Evolutionary conservation across 1,284 basidiomycete species (phyloP).

Genomic region (Clitocybe nebularis): DNA sequence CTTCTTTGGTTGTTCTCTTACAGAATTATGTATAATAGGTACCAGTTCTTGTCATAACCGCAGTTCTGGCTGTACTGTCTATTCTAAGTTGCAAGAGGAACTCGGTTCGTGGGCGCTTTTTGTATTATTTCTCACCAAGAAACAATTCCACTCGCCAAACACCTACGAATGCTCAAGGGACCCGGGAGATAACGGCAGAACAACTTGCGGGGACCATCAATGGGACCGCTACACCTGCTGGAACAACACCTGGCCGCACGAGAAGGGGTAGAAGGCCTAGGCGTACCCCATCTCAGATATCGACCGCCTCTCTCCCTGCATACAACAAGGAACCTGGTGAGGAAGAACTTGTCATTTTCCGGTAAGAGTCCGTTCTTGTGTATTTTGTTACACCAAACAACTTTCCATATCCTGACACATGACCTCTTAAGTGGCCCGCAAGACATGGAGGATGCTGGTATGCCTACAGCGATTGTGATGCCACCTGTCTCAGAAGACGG

Average conservation of each 20-base stretch:
- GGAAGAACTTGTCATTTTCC: constrained; percentile 68
- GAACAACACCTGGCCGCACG: constrained; percentile 22
- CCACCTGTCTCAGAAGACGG: constrained; percentile 30
- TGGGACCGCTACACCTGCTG: constrained; percentile 16
- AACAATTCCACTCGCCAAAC: constrained; percentile 8
- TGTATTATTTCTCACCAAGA: constrained; percentile 13
- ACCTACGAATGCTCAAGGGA: constrained; percentile 4
- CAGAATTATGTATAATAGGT: constrained; percentile 14
- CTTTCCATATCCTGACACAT: neutral
- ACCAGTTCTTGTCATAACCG: constrained; percentile 20
- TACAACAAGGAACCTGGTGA: constrained; percentile 81
- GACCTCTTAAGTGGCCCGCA: constrained; percentile 30
- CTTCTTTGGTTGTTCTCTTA: neutral
- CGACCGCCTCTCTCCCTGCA: constrained; percentile 64
- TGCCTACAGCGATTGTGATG: constrained; percentile 32
- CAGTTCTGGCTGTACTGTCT: constrained; percentile 16
- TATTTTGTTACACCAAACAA: neutral
- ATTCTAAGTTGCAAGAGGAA: constrained; percentile 14
- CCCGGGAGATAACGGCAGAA: constrained; percentile 39
- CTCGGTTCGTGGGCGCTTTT: constrained; percentile 15
- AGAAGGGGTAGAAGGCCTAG: constrained; percentile 47
- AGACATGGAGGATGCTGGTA: constrained; percentile 40
- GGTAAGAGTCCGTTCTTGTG: constrained; percentile 35
- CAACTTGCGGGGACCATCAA: constrained; percentile 39
- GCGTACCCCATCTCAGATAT: constrained; percentile 58